Percentiles rank a stretch among this genome's conserved stretches.
Conservation (phyloP, 805 yeast species). For the Nakazawaea populi region DNA sequence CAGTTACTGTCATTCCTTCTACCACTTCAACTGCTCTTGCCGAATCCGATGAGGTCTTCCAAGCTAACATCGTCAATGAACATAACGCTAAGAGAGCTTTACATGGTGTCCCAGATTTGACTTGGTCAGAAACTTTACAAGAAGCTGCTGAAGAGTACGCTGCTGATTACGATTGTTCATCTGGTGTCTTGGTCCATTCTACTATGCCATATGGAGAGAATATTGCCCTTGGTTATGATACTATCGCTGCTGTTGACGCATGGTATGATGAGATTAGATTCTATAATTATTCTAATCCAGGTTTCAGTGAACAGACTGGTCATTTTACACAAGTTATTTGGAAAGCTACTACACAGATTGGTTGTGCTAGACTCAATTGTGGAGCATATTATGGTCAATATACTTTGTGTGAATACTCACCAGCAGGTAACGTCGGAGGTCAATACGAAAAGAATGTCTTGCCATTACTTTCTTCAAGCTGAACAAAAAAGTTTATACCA, state of each 20-base stretch:
- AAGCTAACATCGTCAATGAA: slow-evolving; percentile 40
- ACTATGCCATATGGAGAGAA: slow-evolving; percentile 69
- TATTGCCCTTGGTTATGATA: slow-evolving; percentile 61
- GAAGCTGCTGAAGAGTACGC: slow-evolving; percentile 56
- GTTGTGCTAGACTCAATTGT: slow-evolving; percentile 58
- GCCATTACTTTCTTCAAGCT: not conserved
- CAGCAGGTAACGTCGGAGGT: slow-evolving; percentile 71
- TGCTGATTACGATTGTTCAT: slow-evolving; percentile 43
- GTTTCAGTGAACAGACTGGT: slow-evolving; percentile 47
- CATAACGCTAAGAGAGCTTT: slow-evolving; percentile 57
- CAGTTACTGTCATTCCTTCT: slow-evolving; percentile 16
- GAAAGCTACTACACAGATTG: slow-evolving; percentile 55
- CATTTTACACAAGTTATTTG: slow-evolving; percentile 78
- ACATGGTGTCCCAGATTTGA: slow-evolving; percentile 44
- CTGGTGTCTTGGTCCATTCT: slow-evolving; percentile 55
- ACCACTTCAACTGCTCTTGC: slow-evolving; percentile 15
- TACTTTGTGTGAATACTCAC: slow-evolving; percentile 69
- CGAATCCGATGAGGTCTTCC: slow-evolving; percentile 24
- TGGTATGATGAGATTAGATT: slow-evolving; percentile 64
- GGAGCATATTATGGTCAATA: slow-evolving; percentile 45
- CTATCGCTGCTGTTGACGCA: slow-evolving; percentile 51
- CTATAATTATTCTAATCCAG: slow-evolving; percentile 50
- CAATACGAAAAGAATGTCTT: slow-evolving; percentile 29
- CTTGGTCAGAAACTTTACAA: slow-evolving; percentile 53
- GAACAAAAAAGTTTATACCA: not conserved